These are phyloP conservation scores for Fusarium scirpi DNA, from an alignment of 2,329 filamentous ascomycete genomes.

Conservation along the genomic window DNA sequence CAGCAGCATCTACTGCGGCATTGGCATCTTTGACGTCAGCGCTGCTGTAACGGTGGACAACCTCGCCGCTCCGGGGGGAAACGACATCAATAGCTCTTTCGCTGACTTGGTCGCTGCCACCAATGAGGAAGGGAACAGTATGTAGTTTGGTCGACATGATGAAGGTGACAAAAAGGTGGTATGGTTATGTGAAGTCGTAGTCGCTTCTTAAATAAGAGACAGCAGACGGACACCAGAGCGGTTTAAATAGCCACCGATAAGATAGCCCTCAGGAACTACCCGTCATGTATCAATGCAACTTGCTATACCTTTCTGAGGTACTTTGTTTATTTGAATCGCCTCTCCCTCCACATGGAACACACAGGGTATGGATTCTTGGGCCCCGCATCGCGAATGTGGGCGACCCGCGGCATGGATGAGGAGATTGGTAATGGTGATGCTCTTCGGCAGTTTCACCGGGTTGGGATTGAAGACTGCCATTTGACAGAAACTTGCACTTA, in stretches of 20 bases:
- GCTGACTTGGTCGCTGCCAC: constrained; percentile 59
- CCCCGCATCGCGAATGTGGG: constrained; percentile 36
- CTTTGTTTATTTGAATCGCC: constrained; percentile 12
- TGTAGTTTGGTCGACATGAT: constrained; percentile 39
- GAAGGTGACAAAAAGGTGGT: neutral
- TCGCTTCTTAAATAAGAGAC: neutral
- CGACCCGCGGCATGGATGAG: constrained; percentile 23
- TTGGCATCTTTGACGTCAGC: constrained; percentile 68
- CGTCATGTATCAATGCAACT: neutral
- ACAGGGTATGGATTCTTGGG: neutral
- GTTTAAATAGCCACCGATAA: constrained; percentile 32
- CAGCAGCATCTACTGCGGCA: constrained; percentile 65
- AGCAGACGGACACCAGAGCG: neutral
- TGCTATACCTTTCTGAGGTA: constrained; percentile 5
- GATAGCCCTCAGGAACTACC: neutral
- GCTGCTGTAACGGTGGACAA: constrained; percentile 68
- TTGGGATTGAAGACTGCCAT: constrained; percentile 13
- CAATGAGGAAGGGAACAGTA: constrained; percentile 58
- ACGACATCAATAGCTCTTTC: constrained; percentile 66
- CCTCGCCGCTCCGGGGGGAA: constrained; percentile 64
- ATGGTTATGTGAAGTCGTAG: neutral
- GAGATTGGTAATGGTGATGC: constrained; percentile 29
- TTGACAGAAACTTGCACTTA: constrained; percentile 8
- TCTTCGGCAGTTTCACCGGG: constrained; percentile 32
- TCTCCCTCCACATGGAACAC: constrained; percentile 13